Percentiles rank a stretch among this genome's conserved stretches.
These are phyloP conservation scores for Phanerodontia chrysosporium DNA, from an alignment of 768 basidiomycete genomes.

Conservation along the genomic window DNA sequence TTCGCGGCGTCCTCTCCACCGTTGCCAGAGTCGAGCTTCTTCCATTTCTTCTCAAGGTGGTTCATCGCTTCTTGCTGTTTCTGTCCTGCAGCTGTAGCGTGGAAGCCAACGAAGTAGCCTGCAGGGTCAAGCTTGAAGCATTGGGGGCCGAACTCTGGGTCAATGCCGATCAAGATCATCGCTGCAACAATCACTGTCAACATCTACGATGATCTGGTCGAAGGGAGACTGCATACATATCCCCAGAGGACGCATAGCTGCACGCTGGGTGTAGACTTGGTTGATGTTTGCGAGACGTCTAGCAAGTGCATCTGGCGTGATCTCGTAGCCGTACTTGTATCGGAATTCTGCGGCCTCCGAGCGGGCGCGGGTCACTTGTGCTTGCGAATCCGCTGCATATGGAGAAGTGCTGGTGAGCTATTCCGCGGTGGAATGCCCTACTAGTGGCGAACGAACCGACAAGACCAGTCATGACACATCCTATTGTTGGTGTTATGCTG, in stretches of 20 bases:
- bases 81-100: conserved; percentile 92
- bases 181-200: conserved; percentile 40
- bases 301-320: conserved; percentile 94
- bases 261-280: conserved; percentile 97
- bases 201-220: background rate
- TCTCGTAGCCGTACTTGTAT: conserved; percentile 97
- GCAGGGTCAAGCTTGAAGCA: conserved; percentile 98
- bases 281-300: conserved; percentile 95
- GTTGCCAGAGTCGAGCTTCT: conserved; percentile 76
- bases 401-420: background rate
- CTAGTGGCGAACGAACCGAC: conserved; percentile 52
- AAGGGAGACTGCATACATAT: conserved; percentile 63
- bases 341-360: conserved; percentile 88
- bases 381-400: conserved; percentile 78
- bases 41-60: conserved; percentile 98
- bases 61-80: conserved; percentile 99
- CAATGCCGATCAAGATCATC: conserved; percentile 93
- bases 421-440: no score
- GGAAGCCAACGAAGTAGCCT: conserved; percentile 97
- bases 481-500: conserved; percentile 93
- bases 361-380: conserved; percentile 84
- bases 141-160: conserved; percentile 91
- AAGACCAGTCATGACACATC: conserved; percentile 97
- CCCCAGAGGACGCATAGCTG: conserved; percentile 94
- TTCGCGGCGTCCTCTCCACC: conserved; percentile 76